Percentiles rank a stretch among this genome's conserved stretches.
Conservation (phyloP, 805 yeast genomes). For the Nakazawaea pomicola region DNA sequence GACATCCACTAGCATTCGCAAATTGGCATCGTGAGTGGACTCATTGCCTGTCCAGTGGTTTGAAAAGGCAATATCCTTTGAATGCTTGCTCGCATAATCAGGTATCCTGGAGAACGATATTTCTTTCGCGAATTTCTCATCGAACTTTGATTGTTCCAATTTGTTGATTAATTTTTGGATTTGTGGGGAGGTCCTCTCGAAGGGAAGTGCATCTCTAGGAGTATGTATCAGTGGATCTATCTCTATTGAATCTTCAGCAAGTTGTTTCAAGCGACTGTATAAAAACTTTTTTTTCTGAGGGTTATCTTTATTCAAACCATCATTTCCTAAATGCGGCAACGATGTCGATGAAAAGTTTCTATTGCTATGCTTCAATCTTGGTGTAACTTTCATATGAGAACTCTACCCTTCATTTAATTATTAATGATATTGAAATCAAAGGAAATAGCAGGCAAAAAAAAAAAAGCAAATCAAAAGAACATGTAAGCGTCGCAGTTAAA, state of each 20-base stretch:
- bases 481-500: no score
- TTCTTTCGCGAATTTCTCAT: constrained; percentile 32
- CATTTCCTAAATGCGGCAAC: no score
- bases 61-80: constrained; percentile 43
- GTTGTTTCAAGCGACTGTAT: constrained; percentile 31
- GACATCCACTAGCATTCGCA: constrained; percentile 53
- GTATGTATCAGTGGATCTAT: constrained; percentile 33
- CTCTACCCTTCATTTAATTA: no score
- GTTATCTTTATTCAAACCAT: no score
- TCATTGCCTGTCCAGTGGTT: constrained; percentile 61
- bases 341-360: neutral
- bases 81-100: constrained; percentile 34
- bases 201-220: constrained; percentile 21
- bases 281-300: no score
- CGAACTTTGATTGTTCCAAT: constrained; percentile 30
- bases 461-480: no score
- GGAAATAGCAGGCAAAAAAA: no score
- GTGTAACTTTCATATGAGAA: no score
- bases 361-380: neutral
- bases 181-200: constrained; percentile 11
- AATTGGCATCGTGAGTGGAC: constrained; percentile 35
- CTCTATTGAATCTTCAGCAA: constrained; percentile 38
- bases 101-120: constrained; percentile 41
- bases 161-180: constrained; percentile 23
- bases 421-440: no score